Conservation (phyloP, 345 rosid species). For the Boechera retrofracta region DNA sequence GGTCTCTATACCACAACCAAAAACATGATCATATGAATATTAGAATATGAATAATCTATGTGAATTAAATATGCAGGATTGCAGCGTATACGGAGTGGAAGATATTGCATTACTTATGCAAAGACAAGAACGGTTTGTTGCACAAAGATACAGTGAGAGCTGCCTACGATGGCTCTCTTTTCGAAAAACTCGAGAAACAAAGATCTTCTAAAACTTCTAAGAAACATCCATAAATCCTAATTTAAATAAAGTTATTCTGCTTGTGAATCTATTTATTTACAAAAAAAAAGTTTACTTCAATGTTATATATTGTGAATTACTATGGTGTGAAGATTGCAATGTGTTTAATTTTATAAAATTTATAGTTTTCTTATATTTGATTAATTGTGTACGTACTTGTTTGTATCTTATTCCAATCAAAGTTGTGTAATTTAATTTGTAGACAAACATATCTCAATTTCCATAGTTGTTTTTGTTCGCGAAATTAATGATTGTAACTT, state of each 20-base stretch:
- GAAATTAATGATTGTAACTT: too few species aligned
- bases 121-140: slow-evolving; percentile 75
- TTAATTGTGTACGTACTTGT: background rate
- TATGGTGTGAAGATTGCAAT: slow-evolving; percentile 26
- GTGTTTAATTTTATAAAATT: background rate
- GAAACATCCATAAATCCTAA: slow-evolving; percentile 42
- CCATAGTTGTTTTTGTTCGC: too few species aligned
- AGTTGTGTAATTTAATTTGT: background rate
- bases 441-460: background rate
- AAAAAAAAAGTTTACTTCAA: background rate
- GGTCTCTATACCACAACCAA: background rate
- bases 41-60: background rate
- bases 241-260: background rate
- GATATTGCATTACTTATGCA: slow-evolving; percentile 55
- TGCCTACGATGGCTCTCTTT: slow-evolving; percentile 83
- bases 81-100: slow-evolving; percentile 79
- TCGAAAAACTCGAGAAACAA: slow-evolving; percentile 65
- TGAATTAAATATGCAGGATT: slow-evolving; percentile 51
- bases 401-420: background rate
- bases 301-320: background rate
- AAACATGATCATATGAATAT: background rate
- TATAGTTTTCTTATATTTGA: background rate
- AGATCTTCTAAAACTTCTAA: slow-evolving; percentile 44
- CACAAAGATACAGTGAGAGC: slow-evolving; percentile 64
- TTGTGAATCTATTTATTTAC: background rate